Base-by-base conservation (phyloP, 495 filamentous ascomycete species). In the Halenospora varia region DNA sequence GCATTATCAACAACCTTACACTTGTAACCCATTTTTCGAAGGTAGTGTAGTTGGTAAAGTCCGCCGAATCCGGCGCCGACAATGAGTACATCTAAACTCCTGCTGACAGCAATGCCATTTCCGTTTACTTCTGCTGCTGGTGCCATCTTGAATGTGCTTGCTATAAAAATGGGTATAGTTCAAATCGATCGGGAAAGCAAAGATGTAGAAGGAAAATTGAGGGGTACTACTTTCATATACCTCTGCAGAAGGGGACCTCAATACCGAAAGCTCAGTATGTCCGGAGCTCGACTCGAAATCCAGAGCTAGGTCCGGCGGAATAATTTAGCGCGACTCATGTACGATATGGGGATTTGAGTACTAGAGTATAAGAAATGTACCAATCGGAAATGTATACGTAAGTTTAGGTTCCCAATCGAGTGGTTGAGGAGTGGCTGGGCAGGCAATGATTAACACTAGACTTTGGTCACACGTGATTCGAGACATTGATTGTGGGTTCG, bases 21-120 rank as follows among this genome's bases (percentile, higher is more conserved):
- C 8, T 71, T 68, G 50, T 75, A 68, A 25, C 77, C 76, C 17
- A 70, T 66, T 25, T 76, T 60, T 6, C 73, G 68, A 1, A 82
- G 63, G 17, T 70, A 62, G 39, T 74, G 69, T 10, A 78, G 67
- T 15, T 66, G 59, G 57, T 73, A 77, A 35, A 79, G 47, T 0
- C 79, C 79, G 8, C 69, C 71, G 39, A 83, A 73, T 0, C 80
- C 80, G 1, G 75, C 78, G 3, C 80, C 80, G 11, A 83, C 69
- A 54, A 82, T 75, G 23, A 82, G n/a, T 10, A 56, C 53, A 49
- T 59, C 56, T 20, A 49, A 24, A 19, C 47, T 49, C 13, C 51
- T 53, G 3, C 9, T 44, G 51, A 35, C 29, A 25, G 51, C 51
- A 53, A 42, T 25, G 51, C 51, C 51, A 53, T 44, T 53, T 10